Base-by-base conservation (phyloP, 1,139 yeast genomes). In the Magnusiomyces tetraspermus region DNA sequence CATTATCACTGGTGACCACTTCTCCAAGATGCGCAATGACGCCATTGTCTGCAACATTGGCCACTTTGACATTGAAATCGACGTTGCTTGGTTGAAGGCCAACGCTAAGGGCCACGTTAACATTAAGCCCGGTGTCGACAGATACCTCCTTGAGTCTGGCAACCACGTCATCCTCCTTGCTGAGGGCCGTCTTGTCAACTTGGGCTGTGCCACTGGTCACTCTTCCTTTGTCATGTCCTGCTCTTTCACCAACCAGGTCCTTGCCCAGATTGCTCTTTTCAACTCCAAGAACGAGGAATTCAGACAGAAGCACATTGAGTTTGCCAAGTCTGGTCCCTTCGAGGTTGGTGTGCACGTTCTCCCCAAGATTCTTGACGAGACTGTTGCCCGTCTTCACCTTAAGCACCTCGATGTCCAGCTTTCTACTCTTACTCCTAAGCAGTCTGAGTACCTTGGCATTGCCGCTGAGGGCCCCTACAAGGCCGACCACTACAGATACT, bases 181-280 rank as follows among this genome's bases (percentile, higher is more conserved):
- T 65, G 97, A 90, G 77, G 99, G 99, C 77, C 90, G 99, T 82
- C 85, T 92, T 71, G 98, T 92, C 73, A 92, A 92, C 90, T 82
- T 92, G 74, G 99, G 99, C 68, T 94, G 98, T 79, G 99, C 98
- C 72, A 94, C 98, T 70, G 99, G 99, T 71, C 99, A 92, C 82
- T 86, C 98, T 57, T 89, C 97, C 52, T 92, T 92, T 72, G 98
- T 92, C 71, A 92, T 92, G 99, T 90, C 97, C 61, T 92, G 98
- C 80, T 92, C 98, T 57, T 92, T 92, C 95, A 88, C 97, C 67
- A 92, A 92, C 86, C 99, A 92, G 79, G 98, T 92, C 62, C 82
- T 92, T 73, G 99, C 99, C 67, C 99, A 92, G 81, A 90, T 94
- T 69, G 99, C 98, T 69, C 80, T 92, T 71, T 92, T 79, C 95